phyloP scores from a whole-genome alignment of 1,284 basidiomycete genomes.

The Fomitiporia mediterranea region DNA sequence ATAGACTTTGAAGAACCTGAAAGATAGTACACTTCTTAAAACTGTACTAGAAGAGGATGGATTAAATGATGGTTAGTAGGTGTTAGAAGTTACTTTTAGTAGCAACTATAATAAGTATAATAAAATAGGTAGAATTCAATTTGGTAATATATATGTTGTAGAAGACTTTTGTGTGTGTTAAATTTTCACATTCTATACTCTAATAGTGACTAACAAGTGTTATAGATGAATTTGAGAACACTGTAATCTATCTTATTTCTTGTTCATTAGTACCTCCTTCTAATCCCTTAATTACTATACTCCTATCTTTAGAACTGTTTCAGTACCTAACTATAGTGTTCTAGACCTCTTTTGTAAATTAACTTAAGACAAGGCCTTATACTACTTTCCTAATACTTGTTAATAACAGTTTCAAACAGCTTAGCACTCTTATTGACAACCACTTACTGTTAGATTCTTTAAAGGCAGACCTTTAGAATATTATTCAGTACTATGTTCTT shows the following conservation, averaged over 20 bases:
- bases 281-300: slow-evolving; percentile 77
- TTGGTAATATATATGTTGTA: slow-evolving; percentile 83
- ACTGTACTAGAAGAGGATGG: slow-evolving; percentile 71
- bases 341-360: slow-evolving; percentile 72
- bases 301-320: slow-evolving; percentile 81
- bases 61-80: slow-evolving; percentile 66
- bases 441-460: slow-evolving; percentile 77
- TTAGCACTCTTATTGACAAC: slow-evolving; percentile 81
- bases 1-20: slow-evolving; percentile 65
- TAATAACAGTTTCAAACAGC: slow-evolving; percentile 81
- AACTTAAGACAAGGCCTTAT: slow-evolving; percentile 60
- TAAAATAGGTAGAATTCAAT: slow-evolving; percentile 60
- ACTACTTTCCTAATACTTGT: slow-evolving; percentile 86
- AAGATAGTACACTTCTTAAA: slow-evolving; percentile 70
- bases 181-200: background rate
- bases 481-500: slow-evolving; percentile 84
- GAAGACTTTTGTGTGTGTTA: slow-evolving; percentile 63
- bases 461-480: slow-evolving; percentile 73
- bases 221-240: slow-evolving; percentile 69
- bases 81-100: slow-evolving; percentile 66
- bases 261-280: slow-evolving; percentile 78
- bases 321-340: slow-evolving; percentile 88
- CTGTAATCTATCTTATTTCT: slow-evolving; percentile 88
- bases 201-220: slow-evolving; percentile 19
- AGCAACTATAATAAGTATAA: slow-evolving; percentile 39